Conservation (phyloP, 768 basidiomycete species). For the Collybia nuda region DNA sequence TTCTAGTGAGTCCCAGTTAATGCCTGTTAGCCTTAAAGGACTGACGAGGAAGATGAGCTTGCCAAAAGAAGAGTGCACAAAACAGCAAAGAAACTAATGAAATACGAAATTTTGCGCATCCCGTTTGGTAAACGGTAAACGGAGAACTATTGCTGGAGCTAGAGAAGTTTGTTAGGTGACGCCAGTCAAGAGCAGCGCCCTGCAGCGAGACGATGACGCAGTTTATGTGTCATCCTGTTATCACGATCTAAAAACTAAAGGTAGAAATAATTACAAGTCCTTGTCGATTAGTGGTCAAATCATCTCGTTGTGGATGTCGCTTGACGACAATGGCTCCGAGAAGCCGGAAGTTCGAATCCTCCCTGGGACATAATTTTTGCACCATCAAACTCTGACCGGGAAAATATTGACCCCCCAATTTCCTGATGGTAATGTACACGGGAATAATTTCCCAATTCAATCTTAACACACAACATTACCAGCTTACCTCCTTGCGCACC, state of each 20-base stretch:
- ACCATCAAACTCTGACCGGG: too few relatives aligned
- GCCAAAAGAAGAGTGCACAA: constrained; percentile 51
- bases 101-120: constrained; percentile 74
- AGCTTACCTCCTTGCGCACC: too few relatives aligned
- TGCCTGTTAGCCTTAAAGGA: not conserved
- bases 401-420: too few relatives aligned
- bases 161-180: too few relatives aligned
- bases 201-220: not conserved
- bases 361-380: constrained; percentile 22
- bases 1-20: constrained; percentile 39
- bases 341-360: constrained; percentile 26
- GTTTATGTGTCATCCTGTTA: too few relatives aligned
- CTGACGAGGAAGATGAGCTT: constrained; percentile 19
- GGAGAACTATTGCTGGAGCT: too few relatives aligned
- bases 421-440: too few relatives aligned
- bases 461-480: too few relatives aligned
- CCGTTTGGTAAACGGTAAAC: not conserved
- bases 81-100: constrained; percentile 59
- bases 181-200: not conserved
- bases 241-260: too few relatives aligned
- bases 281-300: constrained; percentile 14
- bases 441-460: too few relatives aligned
- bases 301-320: constrained; percentile 9
- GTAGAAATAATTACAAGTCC: not conserved
- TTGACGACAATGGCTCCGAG: constrained; percentile 1